Evolutionary conservation across 495 filamentous ascomycete species (phyloP).

Genomic region (Aspergillus hancockii): DNA sequence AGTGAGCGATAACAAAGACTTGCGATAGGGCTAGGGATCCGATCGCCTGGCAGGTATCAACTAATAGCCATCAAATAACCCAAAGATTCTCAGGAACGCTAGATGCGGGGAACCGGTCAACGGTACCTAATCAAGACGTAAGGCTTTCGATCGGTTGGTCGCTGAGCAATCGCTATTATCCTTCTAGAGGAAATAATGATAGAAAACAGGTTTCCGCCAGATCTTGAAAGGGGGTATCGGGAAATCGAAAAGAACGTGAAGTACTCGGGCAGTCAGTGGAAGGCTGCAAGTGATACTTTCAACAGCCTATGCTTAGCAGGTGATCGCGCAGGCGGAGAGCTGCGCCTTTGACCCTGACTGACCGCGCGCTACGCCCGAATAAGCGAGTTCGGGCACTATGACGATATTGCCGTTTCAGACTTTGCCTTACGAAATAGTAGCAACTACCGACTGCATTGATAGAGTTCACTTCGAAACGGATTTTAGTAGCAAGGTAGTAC

Average conservation of each 20-base stretch:
- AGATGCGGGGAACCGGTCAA: conserved; percentile 33
- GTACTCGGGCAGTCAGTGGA: conserved; percentile 14
- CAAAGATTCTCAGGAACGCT: conserved; percentile 15
- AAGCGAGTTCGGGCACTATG: conserved; percentile 14
- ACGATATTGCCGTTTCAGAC: not conserved
- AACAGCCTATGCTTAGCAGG: conserved; percentile 16
- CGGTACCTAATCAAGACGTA: conserved; percentile 1
- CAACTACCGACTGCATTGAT: not conserved
- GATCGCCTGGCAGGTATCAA: not conserved
- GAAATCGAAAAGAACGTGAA: conserved; percentile 1
- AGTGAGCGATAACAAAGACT: not conserved
- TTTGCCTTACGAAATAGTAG: not conserved
- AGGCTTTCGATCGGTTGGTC: not conserved
- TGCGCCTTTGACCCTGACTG: conserved; percentile 19
- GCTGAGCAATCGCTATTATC: not conserved
- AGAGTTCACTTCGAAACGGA: no score
- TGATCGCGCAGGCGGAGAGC: conserved; percentile 22
- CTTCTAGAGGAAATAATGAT: not conserved
- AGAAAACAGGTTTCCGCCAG: not conserved
- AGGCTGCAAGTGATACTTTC: conserved; percentile 28
- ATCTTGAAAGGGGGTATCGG: conserved; percentile 4
- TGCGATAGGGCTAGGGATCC: not conserved
- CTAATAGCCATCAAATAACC: conserved; percentile 4
- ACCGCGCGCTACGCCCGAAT: conserved; percentile 15
- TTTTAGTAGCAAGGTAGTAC: no score